A percentile compares a stretch with the other conserved stretches of the same genome.
phyloP scores from a whole-genome alignment of 192 early-diverging fungal genomes.

The Coemansia sp. region DNA sequence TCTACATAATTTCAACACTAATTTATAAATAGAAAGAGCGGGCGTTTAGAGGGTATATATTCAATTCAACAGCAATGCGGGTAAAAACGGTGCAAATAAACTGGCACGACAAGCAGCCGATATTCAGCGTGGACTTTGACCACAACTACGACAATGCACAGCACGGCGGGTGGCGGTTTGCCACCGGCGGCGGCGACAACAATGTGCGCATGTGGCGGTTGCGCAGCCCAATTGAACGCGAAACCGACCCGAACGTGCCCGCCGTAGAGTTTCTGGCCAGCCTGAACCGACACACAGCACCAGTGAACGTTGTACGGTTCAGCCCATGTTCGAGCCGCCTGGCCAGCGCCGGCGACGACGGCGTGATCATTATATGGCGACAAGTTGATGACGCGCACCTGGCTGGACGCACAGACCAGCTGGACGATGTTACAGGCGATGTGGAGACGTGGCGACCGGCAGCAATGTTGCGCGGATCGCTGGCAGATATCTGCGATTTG shows the following conservation, averaged over 20 bases:
- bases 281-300: slow-evolving; percentile 79
- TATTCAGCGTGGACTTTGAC: slow-evolving; percentile 93
- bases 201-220: slow-evolving; percentile 73
- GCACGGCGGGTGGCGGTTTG: slow-evolving; percentile 63
- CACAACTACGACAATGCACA: slow-evolving; percentile 26
- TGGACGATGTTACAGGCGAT: slow-evolving; percentile 26
- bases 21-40: not conserved
- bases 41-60: too few species aligned
- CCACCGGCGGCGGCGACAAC: slow-evolving; percentile 88
- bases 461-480: slow-evolving; percentile 71
- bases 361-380: slow-evolving; percentile 83
- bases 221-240: slow-evolving; percentile 18
- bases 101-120: slow-evolving; percentile 90
- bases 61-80: slow-evolving; percentile 47
- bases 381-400: slow-evolving; percentile 48
- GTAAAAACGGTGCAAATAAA: slow-evolving; percentile 82
- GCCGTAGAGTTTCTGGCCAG: slow-evolving; percentile 78
- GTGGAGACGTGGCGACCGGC: slow-evolving; percentile 77
- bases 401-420: not conserved
- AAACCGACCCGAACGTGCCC: slow-evolving; percentile 28
- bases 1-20: not conserved
- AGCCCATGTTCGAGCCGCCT: slow-evolving; percentile 70
- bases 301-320: slow-evolving; percentile 93
- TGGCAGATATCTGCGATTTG: slow-evolving; percentile 86
- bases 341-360: slow-evolving; percentile 92